Evolutionary conservation across 116 monocot species (phyloP), one percentile per base, ranked within the genome.

Genomic region (Papilionanthe hybrid): DNA sequence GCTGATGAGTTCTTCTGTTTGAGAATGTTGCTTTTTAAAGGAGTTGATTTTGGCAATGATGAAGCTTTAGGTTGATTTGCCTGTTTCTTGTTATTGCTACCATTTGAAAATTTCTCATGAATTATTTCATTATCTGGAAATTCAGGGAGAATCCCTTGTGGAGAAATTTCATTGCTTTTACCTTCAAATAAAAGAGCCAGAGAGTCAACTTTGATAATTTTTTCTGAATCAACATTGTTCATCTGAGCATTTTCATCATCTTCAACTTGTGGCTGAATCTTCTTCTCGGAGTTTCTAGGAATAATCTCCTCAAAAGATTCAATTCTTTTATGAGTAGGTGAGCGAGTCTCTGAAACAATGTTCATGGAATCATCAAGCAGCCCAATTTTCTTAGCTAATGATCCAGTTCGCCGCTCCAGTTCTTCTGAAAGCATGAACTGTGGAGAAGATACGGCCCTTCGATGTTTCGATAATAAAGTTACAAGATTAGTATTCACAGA

Each of bases 21-120:
- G 73, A 80, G 20, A 1, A 53, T 20, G 15, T n/a, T 53, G 23
- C 30, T 79, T 48, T 42, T 83, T 55, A 72, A 77, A 79, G 41
- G 81, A 44, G 63, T 17, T 9, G 60, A 12, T 73, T 73, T 78
- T 43, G 37, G 63, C 42, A 78, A n/a, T 60, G 60, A 28, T 9
- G 63, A n/a, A 73, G n/a, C 49, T 17, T 48, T 49, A 1, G 6
- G 9, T 49, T 75, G 49, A 48, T 75, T 75, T 20, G 48, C 19
- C 44, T 48, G 45, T 75, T n/a, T 22, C 75, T 75, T 75, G 25
- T 25, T 75, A 45, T 48, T 48, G 48, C 7, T 47, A 75, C 37
- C 4, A 48, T 48, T 48, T 5, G 22, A 75, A 75, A 75, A n/a
- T 47, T 8, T 37, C 23, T 4, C 75, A 23, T 37, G 12, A 75